Evolutionary conservation across 805 yeast genomes (phyloP), one percentile per base, ranked within the genome.

Genomic region (Yarrowia sp.): DNA sequence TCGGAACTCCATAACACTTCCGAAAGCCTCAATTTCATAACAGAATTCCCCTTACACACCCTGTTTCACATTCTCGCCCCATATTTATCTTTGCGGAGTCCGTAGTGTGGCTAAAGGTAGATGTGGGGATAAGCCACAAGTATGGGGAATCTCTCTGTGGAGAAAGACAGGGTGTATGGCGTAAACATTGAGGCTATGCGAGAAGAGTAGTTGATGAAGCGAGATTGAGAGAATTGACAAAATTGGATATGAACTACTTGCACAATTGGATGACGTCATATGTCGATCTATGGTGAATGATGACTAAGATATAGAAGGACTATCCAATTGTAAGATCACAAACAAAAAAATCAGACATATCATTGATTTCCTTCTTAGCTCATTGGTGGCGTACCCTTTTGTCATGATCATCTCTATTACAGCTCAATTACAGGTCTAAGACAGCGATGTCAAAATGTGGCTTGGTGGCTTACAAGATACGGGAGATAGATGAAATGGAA

Each of bases 401-500:
- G 26, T 35, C 26, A 35, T 35, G 5, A 5, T 19, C 15, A 15
- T 19, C 15, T 19, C 14, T 10, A 3, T n/a, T 15, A 36, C 19
- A 38, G 40, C 32, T 26, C 14, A 4, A 3, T n/a, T 15, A 36
- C 19, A 38, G 40, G 7, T 26, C 32, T 26, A 26, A 26, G 32
- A 26, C 32, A 26, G 32, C 32, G 8, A 5, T 2, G 40, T 38
- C 12, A 38, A 38, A 8, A 48, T 48, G 36, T 50, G 56, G 56
- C 56, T 50, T 50, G 56, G 56, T 50, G 56, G 56, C 56, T 50
- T 50, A 12, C 50, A 22, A 22, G 52, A 48, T 14, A 26, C 15
- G 16, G 36, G 16, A 16, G 48, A 45, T 45, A 45, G 26, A 10
- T 16, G 52, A 48, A 14, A 48, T 26, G 52, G 52, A 48, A 46